These are phyloP conservation scores for Rhodosorus marinus DNA, from an alignment of 23 red algal species.

Conservation along the genomic window DNA sequence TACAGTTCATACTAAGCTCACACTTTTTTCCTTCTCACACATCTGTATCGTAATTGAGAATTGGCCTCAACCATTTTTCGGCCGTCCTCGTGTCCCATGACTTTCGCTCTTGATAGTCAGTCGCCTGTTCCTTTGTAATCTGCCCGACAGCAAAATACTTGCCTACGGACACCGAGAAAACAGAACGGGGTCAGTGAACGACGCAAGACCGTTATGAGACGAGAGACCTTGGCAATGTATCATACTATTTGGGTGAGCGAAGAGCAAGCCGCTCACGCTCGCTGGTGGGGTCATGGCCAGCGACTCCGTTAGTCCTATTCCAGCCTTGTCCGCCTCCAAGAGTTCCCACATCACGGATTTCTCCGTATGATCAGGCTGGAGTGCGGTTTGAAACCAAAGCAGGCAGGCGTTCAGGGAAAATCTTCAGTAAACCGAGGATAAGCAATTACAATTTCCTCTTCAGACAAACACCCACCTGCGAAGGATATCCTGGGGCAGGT, in stretches of 20 bases:
- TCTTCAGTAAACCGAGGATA: no score
- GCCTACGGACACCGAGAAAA: no score
- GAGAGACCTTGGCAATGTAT: no score
- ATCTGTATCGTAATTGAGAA: slow-evolving; percentile 57
- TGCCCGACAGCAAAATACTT: slow-evolving; percentile 68
- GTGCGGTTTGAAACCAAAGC: no score
- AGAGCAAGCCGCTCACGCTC: slow-evolving; percentile 42
- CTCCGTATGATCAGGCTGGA: slow-evolving; percentile 55
- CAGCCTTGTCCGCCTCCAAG: slow-evolving; percentile 24
- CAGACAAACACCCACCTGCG: no score
- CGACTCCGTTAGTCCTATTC: slow-evolving; percentile 26
- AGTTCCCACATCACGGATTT: slow-evolving; percentile 37
- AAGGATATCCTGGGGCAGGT: slow-evolving; percentile 24
- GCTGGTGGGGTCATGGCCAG: slow-evolving; percentile 62
- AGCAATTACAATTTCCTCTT: no score
- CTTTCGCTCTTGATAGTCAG: slow-evolving; percentile 27
- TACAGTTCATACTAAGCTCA: no score
- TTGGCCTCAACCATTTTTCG: slow-evolving; percentile 58
- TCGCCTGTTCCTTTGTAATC: slow-evolving; percentile 43
- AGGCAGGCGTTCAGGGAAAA: no score
- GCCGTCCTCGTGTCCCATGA: slow-evolving; percentile 11
- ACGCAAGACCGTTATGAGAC: no score
- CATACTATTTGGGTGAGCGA: no score
- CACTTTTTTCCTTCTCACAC: slow-evolving; percentile 1
- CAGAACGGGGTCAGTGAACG: no score